A percentile compares a stretch with the other conserved stretches of the same genome.
phyloP scores from a whole-genome alignment of 768 basidiomycete genomes.

The Suillus subluteus region DNA sequence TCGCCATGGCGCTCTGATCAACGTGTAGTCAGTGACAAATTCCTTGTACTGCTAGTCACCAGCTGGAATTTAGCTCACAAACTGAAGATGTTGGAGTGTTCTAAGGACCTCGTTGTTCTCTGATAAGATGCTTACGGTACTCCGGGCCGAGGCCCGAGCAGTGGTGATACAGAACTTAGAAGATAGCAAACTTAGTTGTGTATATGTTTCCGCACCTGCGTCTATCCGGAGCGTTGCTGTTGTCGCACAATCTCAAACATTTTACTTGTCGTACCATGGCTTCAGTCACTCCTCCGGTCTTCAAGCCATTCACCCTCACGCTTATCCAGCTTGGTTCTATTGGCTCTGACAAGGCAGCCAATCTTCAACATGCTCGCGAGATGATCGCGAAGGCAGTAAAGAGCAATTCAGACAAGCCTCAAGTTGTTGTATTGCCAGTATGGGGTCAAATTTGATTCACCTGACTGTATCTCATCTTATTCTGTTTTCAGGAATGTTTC shows the following conservation, averaged over 20 bases:
- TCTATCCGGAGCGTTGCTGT: not conserved
- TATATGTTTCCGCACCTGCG: constrained; percentile 11
- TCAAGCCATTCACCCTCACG: constrained; percentile 83
- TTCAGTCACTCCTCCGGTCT: constrained; percentile 35
- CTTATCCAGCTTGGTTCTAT: constrained; percentile 88
- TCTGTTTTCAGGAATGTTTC: constrained; percentile 72
- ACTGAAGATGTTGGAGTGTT: not conserved
- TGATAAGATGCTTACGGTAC: not conserved
- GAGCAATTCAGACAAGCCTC: constrained; percentile 45
- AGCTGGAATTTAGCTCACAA: not conserved
- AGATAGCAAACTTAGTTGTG: no score
- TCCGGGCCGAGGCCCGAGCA: not conserved
- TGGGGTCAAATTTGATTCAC: constrained; percentile 25
- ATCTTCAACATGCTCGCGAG: constrained; percentile 80
- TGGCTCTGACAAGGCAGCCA: constrained; percentile 70
- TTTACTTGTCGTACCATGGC: constrained; percentile 28
- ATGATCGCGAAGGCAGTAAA: constrained; percentile 76
- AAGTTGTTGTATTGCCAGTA: constrained; percentile 86
- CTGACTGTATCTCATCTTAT: constrained; percentile 8
- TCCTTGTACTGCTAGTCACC: not conserved
- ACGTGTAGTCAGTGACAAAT: not conserved
- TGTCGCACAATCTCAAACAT: not conserved
- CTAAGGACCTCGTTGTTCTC: not conserved
- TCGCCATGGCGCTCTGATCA: constrained; percentile 3
- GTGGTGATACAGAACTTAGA: not conserved